These are phyloP conservation scores for Cyberlindnera mrakii DNA, from an alignment of 805 yeast species.

Conservation along the genomic window DNA sequence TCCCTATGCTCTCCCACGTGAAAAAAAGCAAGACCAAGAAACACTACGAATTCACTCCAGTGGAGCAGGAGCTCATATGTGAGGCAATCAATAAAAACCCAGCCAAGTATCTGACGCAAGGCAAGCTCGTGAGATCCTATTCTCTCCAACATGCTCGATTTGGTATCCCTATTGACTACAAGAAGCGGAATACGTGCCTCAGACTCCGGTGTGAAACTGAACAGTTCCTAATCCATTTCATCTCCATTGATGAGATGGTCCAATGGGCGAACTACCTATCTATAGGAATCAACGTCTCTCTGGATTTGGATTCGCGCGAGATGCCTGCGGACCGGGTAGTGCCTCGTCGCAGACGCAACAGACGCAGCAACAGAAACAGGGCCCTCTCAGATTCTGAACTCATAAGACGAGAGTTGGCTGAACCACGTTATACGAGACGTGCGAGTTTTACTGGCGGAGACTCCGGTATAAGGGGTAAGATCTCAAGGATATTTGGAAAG, in stretches of 20 bases:
- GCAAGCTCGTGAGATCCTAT: slow-evolving; percentile 51
- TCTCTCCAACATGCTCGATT: slow-evolving; percentile 78
- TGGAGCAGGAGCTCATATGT: slow-evolving; percentile 21
- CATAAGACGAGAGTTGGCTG: slow-evolving; percentile 21
- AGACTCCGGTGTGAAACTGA: slow-evolving; percentile 78
- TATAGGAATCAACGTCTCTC: slow-evolving; percentile 72
- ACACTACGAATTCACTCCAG: slow-evolving; percentile 19
- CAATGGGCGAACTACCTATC: slow-evolving; percentile 72
- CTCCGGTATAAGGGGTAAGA: slow-evolving; percentile 4
- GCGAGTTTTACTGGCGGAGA: slow-evolving; percentile 16
- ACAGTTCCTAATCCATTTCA: slow-evolving; percentile 68
- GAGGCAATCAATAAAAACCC: slow-evolving; percentile 15
- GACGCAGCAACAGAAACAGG: slow-evolving; percentile 20
- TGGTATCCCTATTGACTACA: slow-evolving; percentile 84
- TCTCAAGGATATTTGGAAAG: slow-evolving; percentile 12
- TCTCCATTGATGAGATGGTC: slow-evolving; percentile 58
- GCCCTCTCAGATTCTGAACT: slow-evolving; percentile 24
- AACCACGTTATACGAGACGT: slow-evolving; percentile 16
- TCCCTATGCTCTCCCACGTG: slow-evolving; percentile 24
- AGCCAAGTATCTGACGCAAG: slow-evolving; percentile 6
- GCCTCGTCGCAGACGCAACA: slow-evolving; percentile 63
- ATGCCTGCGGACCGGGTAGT: slow-evolving; percentile 75
- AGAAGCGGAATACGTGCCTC: slow-evolving; percentile 59
- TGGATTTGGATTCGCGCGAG: slow-evolving; percentile 68
- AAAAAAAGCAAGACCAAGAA: slow-evolving; percentile 24